Conservation (phyloP, 805 yeast species). For the Trichomonascus vanleenenianus region DNA sequence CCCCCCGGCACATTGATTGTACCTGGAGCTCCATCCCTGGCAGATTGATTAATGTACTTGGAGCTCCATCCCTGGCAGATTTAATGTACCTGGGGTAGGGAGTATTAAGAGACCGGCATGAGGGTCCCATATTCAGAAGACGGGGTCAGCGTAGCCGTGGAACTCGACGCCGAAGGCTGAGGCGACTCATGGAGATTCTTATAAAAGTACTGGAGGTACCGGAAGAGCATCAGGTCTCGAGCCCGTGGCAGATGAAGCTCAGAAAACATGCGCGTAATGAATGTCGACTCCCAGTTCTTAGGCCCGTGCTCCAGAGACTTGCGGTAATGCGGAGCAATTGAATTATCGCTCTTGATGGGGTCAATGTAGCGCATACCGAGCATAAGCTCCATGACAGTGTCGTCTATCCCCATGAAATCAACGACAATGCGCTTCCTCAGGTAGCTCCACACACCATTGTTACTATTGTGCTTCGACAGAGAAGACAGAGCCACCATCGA, state of each 20-base stretch:
- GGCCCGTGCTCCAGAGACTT: conserved; percentile 13
- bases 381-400: conserved; percentile 29
- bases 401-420: conserved; percentile 28
- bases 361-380: conserved; percentile 24
- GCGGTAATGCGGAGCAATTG: conserved; percentile 12
- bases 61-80: too few relatives aligned
- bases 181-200: neutral
- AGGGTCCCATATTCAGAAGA: neutral
- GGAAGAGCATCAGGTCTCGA: conserved; percentile 8
- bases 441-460: neutral
- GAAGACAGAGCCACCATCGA: too few relatives aligned
- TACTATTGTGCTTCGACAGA: too few relatives aligned
- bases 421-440: conserved; percentile 19
- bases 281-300: conserved; percentile 14
- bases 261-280: conserved; percentile 10
- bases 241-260: conserved; percentile 13
- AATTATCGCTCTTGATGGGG: conserved; percentile 3
- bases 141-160: neutral
- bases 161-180: neutral
- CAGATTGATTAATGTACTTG: too few relatives aligned
- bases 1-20: too few relatives aligned
- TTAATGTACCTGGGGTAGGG: too few relatives aligned
- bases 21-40: too few relatives aligned
- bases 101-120: neutral
- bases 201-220: conserved; percentile 8